Percentiles rank a stretch among this genome's conserved stretches.
phyloP scores from a whole-genome alignment of 441 rosid genomes.

The Pelargonium citronellum region DNA sequence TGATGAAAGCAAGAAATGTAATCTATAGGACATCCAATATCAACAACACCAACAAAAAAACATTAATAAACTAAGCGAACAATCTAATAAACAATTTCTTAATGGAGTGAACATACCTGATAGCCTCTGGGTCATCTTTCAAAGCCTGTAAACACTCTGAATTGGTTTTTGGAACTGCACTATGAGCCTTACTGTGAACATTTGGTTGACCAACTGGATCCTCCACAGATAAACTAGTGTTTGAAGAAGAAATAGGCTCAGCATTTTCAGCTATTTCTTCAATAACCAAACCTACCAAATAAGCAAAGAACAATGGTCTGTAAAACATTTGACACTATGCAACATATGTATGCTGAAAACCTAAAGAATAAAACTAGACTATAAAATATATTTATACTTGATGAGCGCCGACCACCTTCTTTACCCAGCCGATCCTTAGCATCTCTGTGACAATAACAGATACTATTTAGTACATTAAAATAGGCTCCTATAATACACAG shows the following conservation, averaged over 20 bases:
- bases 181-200: slow-evolving; percentile 21
- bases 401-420: slow-evolving; percentile 46
- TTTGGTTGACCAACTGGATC: slow-evolving; percentile 27
- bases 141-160: slow-evolving; percentile 53
- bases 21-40: neutral
- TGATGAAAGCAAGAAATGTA: neutral
- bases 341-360: neutral
- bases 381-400: slow-evolving; percentile 35
- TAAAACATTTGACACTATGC: slow-evolving; percentile 12
- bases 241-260: slow-evolving; percentile 31
- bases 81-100: neutral
- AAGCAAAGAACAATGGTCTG: slow-evolving; percentile 14
- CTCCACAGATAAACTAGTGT: slow-evolving; percentile 29
- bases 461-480: slow-evolving; percentile 6
- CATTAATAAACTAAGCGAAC: neutral
- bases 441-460: slow-evolving; percentile 42
- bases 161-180: slow-evolving; percentile 27
- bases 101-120: slow-evolving; percentile 43
- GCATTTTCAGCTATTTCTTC: slow-evolving; percentile 76
- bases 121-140: slow-evolving; percentile 66
- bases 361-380: neutral
- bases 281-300: slow-evolving; percentile 50
- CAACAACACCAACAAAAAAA: neutral
- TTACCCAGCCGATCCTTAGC: slow-evolving; percentile 48
- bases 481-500: too few species aligned